These are phyloP conservation scores for Leccinum fibrillosum DNA, from an alignment of 768 basidiomycete species.

Conservation along the genomic window DNA sequence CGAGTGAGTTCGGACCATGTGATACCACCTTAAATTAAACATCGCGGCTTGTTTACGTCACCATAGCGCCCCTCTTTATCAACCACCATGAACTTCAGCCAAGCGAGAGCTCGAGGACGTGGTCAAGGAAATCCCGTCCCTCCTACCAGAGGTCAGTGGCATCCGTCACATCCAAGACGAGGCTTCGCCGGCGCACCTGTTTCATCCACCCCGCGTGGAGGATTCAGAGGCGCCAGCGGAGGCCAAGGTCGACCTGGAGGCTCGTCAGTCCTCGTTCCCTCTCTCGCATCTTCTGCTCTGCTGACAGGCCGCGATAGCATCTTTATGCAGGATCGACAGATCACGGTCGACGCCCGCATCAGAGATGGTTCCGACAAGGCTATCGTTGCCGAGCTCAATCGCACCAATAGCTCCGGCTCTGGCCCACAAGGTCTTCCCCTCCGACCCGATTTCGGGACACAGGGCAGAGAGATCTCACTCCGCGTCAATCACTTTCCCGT, in stretches of 20 bases:
- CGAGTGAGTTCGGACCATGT: neutral
- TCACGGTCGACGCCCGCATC: constrained; percentile 54
- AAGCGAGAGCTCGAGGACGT: neutral
- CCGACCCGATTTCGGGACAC: constrained; percentile 44
- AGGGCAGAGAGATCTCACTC: constrained; percentile 38
- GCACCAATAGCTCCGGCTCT: neutral
- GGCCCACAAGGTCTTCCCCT: constrained; percentile 33
- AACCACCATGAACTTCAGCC: neutral
- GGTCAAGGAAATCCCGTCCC: neutral
- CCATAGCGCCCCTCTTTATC: neutral
- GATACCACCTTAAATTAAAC: no score
- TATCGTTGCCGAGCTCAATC: constrained; percentile 23
- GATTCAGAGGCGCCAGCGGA: constrained; percentile 22
- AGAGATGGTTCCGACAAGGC: constrained; percentile 37
- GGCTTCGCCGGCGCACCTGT: constrained; percentile 3
- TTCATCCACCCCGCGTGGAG: constrained; percentile 7
- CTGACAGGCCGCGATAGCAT: neutral
- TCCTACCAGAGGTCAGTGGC: neutral
- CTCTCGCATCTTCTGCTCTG: neutral
- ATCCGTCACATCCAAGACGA: constrained; percentile 17
- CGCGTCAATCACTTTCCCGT: constrained; percentile 52
- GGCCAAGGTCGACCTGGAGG: constrained; percentile 15
- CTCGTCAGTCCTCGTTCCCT: constrained; percentile 13
- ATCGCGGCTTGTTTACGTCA: neutral
- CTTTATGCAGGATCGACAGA: constrained; percentile 37